A percentile compares a stretch with the other conserved stretches of the same genome.
Evolutionary conservation across 352 stramenopile genomes (phyloP).

Genomic region (Phytophthora pinifolia): DNA sequence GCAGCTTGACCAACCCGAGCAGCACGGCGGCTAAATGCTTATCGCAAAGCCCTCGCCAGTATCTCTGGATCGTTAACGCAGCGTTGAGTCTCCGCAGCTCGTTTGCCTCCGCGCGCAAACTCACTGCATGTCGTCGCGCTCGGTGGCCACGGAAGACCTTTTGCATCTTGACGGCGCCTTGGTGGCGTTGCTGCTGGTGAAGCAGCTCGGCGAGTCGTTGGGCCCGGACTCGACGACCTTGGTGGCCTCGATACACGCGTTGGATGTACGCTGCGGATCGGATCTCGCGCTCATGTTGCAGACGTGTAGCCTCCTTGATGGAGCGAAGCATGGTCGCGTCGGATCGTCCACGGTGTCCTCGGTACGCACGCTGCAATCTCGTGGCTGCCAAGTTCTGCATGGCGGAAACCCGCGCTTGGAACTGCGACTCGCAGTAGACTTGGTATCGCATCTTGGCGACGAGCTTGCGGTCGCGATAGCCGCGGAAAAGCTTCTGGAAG

Average conservation of each 20-base stretch:
- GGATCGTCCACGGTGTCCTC: conserved; percentile 55
- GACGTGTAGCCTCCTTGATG: conserved; percentile 43
- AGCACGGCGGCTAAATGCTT: conserved; percentile 77
- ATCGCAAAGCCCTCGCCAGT: conserved; percentile 75
- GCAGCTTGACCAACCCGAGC: conserved; percentile 67
- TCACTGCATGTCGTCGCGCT: conserved; percentile 40
- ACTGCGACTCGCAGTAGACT: conserved; percentile 41
- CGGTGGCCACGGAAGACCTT: conserved; percentile 67
- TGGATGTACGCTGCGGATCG: conserved; percentile 63
- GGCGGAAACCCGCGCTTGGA: conserved; percentile 49
- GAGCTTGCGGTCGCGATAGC: conserved; percentile 49
- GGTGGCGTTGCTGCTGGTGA: conserved; percentile 43
- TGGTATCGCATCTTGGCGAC: conserved; percentile 49
- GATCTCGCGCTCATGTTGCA: conserved; percentile 46
- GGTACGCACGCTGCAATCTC: conserved; percentile 73
- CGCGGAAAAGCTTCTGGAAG: conserved; percentile 78
- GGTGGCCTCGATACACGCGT: conserved; percentile 71
- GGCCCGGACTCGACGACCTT: conserved; percentile 47
- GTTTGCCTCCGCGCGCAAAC: conserved; percentile 42
- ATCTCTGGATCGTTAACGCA: conserved; percentile 69
- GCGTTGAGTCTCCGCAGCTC: conserved; percentile 49
- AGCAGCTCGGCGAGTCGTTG: conserved; percentile 53
- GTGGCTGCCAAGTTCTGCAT: conserved; percentile 64
- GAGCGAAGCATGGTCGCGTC: conserved; percentile 53
- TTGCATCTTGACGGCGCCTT: conserved; percentile 63